phyloP scores from a whole-genome alignment of 352 stramenopile species.

The Phytopythium boreale region DNA sequence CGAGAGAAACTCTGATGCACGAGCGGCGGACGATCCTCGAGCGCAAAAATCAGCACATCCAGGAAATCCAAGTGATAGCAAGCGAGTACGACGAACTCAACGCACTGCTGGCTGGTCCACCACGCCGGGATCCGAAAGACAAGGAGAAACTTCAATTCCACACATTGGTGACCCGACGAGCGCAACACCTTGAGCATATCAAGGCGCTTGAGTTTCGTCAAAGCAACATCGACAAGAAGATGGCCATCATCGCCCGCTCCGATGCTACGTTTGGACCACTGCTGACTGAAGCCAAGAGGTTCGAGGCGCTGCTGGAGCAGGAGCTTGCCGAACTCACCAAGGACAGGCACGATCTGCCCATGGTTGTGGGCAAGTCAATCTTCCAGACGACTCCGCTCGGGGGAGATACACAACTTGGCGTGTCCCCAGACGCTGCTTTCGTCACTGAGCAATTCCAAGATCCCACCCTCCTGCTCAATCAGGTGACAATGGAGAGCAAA shows the following conservation, averaged over 20 bases:
- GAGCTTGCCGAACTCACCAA: conserved; percentile 28
- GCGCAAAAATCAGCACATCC: conserved; percentile 39
- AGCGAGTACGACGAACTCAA: conserved; percentile 48
- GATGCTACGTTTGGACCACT: conserved; percentile 35
- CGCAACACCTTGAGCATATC: conserved; percentile 48
- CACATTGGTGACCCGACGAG: conserved; percentile 39
- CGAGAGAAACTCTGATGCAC: conserved; percentile 29
- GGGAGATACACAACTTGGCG: background rate
- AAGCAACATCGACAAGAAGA: conserved; percentile 42
- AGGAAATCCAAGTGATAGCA: conserved; percentile 48
- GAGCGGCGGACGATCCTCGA: conserved; percentile 50
- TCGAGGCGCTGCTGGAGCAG: conserved; percentile 16
- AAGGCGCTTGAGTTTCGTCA: conserved; percentile 37
- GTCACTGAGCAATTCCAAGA: conserved; percentile 26
- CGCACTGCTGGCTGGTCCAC: conserved; percentile 44
- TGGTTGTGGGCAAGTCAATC: conserved; percentile 59
- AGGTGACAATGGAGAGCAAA: conserved; percentile 63
- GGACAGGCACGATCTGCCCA: conserved; percentile 37
- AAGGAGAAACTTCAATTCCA: conserved; percentile 62
- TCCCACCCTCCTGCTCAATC: conserved; percentile 33
- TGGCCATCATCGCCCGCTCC: conserved; percentile 36
- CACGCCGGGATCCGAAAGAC: conserved; percentile 58
- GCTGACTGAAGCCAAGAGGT: conserved; percentile 25
- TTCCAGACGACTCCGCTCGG: conserved; percentile 21
- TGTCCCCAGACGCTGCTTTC: background rate